Base-by-base conservation (phyloP, 768 basidiomycete species). In the Udeniomyces megalosporus region DNA sequence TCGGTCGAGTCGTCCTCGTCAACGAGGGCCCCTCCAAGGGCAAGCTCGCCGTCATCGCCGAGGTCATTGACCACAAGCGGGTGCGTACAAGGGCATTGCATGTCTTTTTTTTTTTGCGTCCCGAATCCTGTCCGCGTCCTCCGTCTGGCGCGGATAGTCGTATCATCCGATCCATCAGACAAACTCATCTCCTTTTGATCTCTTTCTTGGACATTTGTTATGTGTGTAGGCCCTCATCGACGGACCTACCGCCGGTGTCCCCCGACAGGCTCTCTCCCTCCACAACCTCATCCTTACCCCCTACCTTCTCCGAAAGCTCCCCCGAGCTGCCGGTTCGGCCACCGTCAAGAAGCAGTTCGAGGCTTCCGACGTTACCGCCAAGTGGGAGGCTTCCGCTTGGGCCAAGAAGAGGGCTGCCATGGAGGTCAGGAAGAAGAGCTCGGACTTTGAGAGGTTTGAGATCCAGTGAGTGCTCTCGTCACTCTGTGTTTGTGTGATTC, bases 11-110 rank as follows among this genome's bases (percentile, higher is more conserved):
- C 66, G 89, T 96, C 74, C 89, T 97, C 77, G 80, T 97, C 78
- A 87, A 86, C 75, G 75, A 84, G 62, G 93, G 93, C 60, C 88
- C 88, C 61, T 81, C 77, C 63, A 78, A 82, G 49, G 91, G 91
- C 68, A 86, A 84, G 75, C 88, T 95, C 70, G 95, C 95, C 60
- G 85, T 90, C 67, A 92, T 99, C 74, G 84, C 83, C 55, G 91
- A 97, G 76, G 92, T 97, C 76, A 92, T 97, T 67, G 95, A 97
- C 82, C 93, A 97, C 81, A 93, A 91, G 80, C 83, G 92, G 74
- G 93, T 95, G 73, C 66, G 86, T n/a, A n/a, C n/a, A n/a, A n/a
- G n/a, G n/a, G n/a, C n/a, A n/a, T n/a, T n/a, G n/a, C n/a, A n/a
- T n/a, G 75, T 11, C 22, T 10, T 22, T 34, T n/a, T 12, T 20